Conservation (phyloP, 2,329 filamentous ascomycete genomes). For the Aspergillus unguis region DNA sequence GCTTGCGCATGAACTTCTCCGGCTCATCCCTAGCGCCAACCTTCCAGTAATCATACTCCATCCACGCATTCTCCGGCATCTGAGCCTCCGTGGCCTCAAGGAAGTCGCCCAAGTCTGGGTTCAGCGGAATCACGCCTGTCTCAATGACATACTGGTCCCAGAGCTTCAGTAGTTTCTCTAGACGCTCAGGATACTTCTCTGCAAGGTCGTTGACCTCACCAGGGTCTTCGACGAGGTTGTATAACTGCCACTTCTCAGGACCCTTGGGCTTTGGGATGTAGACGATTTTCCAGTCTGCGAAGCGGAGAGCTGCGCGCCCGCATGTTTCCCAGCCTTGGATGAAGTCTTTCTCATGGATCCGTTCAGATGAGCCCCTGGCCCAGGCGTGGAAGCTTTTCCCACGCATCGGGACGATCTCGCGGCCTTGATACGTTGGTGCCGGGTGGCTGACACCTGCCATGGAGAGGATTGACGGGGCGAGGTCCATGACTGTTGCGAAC, state of each 20-base stretch:
- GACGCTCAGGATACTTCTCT: constrained; percentile 40
- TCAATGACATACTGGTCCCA: constrained; percentile 60
- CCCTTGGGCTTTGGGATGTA: constrained; percentile 57
- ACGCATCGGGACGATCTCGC: constrained; percentile 52
- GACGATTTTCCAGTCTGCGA: constrained; percentile 57
- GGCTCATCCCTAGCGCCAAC: constrained; percentile 50
- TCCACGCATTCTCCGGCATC: constrained; percentile 64
- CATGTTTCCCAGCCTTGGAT: constrained; percentile 58
- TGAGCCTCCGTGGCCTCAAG: constrained; percentile 61
- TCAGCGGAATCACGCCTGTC: constrained; percentile 58
- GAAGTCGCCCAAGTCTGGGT: constrained; percentile 57
- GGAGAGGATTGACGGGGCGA: constrained; percentile 46
- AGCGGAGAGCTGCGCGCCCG: constrained; percentile 53
- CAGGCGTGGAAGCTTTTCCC: constrained; percentile 48
- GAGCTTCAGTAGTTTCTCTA: constrained; percentile 50
- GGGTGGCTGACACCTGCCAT: constrained; percentile 50
- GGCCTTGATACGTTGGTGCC: constrained; percentile 50
- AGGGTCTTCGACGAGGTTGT: constrained; percentile 51
- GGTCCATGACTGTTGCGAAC: constrained; percentile 55
- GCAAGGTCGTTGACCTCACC: constrained; percentile 51
- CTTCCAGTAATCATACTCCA: constrained; percentile 65
- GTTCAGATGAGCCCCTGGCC: constrained; percentile 31
- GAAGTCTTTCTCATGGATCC: constrained; percentile 51
- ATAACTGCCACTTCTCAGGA: constrained; percentile 57
- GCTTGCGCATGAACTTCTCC: constrained; percentile 42